Base-by-base conservation (phyloP, 2,329 filamentous ascomycete species). In the Calonectria hawksworthii region DNA sequence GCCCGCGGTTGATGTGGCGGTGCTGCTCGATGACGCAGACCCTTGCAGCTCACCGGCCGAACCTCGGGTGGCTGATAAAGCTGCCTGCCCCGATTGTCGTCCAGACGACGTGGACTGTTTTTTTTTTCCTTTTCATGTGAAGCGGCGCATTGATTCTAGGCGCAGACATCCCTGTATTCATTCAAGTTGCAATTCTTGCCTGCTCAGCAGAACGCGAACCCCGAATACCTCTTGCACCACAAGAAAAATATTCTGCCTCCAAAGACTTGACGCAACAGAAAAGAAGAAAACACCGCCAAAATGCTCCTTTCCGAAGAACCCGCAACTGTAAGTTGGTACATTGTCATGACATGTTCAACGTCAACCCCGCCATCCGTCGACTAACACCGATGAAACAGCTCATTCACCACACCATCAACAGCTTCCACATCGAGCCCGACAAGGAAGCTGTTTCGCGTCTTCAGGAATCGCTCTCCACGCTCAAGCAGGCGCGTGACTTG, bases 301-400 rank as follows among this genome's bases (percentile, higher is more conserved):
- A 98, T 99, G 94, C 90, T 98, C 84, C 95, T 99, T 87, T 95
- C 98, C 86, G 96, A 98, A 88, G 95, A 97, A 85, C 96, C 96
- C 78, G 94, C 94, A 56, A 94, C 93, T 56, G 95, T 98, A 92
- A 75, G 91, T 68, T 14, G n/a, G 26, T 28, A 8, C 41, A 21
- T 4, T 16, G 11, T 21, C 56, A 65, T 10, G 63, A 47, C 34
- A 21, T 34, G 14, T 26, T 1, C 1, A 11, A 8, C 18, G 4
- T 6, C 7, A 18, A 21, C 68, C 63, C 59, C 38, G 9, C 21
- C 44, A 10, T n/a, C 30, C 32, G 28, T 8, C 7, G 56, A 63
- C 70, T 79, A 66, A 80, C 70, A 34, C 63, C 44, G 13, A 28
- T 61, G 38, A 13, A 30, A 28, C 30, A 97, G 94, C 94, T 98